A percentile compares a stretch with the other conserved stretches of the same genome.
Evolutionary conservation across 179 eudicot genomes (phyloP).

Genomic region (Camellia oleifera): DNA sequence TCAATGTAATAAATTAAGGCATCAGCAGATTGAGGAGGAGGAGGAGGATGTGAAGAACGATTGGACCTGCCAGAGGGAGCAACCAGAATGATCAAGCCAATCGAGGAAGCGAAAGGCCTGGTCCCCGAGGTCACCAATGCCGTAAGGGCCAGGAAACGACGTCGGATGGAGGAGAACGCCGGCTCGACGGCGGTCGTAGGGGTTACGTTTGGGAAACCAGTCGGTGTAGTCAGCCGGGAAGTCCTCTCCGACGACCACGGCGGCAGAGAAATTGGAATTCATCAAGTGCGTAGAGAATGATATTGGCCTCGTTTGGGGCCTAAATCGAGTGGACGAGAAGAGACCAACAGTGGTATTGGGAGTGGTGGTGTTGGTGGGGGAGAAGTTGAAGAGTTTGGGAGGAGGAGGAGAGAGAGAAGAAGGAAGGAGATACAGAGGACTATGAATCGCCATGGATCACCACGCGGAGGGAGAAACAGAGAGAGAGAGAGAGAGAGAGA

Average conservation of each 20-base stretch:
- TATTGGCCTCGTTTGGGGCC: slow-evolving; percentile 1
- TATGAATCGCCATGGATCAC: slow-evolving; percentile 21
- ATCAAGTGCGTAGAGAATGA: slow-evolving; percentile 6
- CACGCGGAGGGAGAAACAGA: background rate
- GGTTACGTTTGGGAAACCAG: slow-evolving; percentile 43
- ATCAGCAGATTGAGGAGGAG: background rate
- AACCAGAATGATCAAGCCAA: slow-evolving; percentile 81
- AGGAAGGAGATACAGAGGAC: slow-evolving; percentile 11
- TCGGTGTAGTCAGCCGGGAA: slow-evolving; percentile 59
- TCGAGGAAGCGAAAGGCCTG: slow-evolving; percentile 72
- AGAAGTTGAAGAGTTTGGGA: slow-evolving; percentile 21
- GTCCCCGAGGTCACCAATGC: slow-evolving; percentile 89
- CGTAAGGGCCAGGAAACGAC: slow-evolving; percentile 79
- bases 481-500: slow-evolving; percentile 1
- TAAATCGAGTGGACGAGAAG: background rate
- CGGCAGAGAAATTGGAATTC: background rate
- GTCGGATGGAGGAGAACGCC: slow-evolving; percentile 92
- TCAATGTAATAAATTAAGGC: background rate
- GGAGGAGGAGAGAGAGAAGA: slow-evolving; percentile 20
- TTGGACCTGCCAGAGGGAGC: slow-evolving; percentile 89
- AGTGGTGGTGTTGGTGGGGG: background rate
- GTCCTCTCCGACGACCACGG: slow-evolving; percentile 61
- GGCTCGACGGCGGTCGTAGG: slow-evolving; percentile 52
- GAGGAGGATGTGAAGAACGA: background rate
- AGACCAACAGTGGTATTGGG: slow-evolving; percentile 9